Conservation (phyloP, 768 basidiomycete genomes). For the Pluteus cervinus region DNA sequence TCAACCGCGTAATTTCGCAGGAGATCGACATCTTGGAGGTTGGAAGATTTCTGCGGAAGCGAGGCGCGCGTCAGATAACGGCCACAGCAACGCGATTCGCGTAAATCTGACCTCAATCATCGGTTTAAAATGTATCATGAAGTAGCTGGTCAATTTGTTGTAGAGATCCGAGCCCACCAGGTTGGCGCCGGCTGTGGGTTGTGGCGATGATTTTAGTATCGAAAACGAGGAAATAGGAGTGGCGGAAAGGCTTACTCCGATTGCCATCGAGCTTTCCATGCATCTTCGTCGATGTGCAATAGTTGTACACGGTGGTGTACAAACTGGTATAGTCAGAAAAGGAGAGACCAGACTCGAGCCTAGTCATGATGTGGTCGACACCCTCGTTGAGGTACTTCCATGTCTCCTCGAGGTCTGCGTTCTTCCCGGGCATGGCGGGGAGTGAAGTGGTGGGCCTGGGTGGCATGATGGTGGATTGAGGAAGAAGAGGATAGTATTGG, state of each 20-base stretch:
- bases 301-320: conserved; percentile 96
- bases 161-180: conserved; percentile 98
- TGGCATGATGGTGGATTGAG: conserved; percentile 25
- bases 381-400: conserved; percentile 81
- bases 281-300: conserved; percentile 91
- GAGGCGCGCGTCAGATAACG: conserved; percentile 11
- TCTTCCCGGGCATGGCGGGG: conserved; percentile 54
- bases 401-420: conserved; percentile 77
- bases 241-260: conserved; percentile 49
- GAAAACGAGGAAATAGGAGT: conserved; percentile 29
- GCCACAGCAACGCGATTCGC: neutral
- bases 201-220: no score
- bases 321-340: conserved; percentile 67
- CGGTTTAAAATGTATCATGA: conserved; percentile 75
- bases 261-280: conserved; percentile 56
- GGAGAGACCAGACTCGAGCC: conserved; percentile 77
- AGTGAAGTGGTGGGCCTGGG: conserved; percentile 19
- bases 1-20: conserved; percentile 88
- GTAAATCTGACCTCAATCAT: conserved; percentile 41
- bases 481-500: conserved; percentile 8
- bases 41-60: conserved; percentile 61
- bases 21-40: conserved; percentile 83
- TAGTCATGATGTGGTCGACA: conserved; percentile 91
- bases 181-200: conserved; percentile 93
- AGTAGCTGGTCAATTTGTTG: conserved; percentile 87